Evolutionary conservation across 1,284 basidiomycete genomes (phyloP), one percentile per base, ranked within the genome.

Genomic region (Amylostereum chailletii): DNA sequence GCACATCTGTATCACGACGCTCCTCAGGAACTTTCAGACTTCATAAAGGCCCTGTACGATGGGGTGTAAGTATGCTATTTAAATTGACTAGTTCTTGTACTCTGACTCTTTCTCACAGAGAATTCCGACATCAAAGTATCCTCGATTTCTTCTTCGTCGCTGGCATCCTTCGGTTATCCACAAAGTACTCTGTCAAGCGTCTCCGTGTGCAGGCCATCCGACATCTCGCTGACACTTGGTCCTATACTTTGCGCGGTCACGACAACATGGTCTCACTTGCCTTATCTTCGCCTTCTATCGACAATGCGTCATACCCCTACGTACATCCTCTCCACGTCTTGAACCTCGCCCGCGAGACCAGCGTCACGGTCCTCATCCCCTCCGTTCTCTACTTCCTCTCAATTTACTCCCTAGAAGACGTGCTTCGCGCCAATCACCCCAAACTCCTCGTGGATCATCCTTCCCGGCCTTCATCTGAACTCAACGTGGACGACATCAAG

Each of bases 251-350:
- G 3, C 62, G 67, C 40, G 77, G 75, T 6, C 79, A 81, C 55
- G 78, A 81, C 54, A 63, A 65, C 37, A 79, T 81, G 76, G 70
- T 81, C 26, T 67, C 73, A 42, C 65, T 65, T 33, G 78, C 79
- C 1, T 55, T 79, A 19, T 65, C 59, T 32, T 62, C 73, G 2
- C 72, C 71, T 4, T 50, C 63, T 30, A 63, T 73, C 42, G 64
- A 69, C 53, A 67, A 71, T 49, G 64, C 75, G 44, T 71, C 74
- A 19, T 81, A 76, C 57, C 79, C 79, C 5, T 79, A 74, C 53
- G 75, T 75, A 31, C 79, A 83, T 57, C 79, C 79, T 6, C 58
- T 83, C 27, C 76, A 78, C 57, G 72, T 81, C 41, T 69, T 83
- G 50, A 78, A 79, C 52, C 71, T 81, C 46, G 77, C 76, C 5